Evolutionary conservation across 176 grass and related monocot genomes (phyloP), one percentile per base, ranked within the genome.

Genomic region (Thinopyrum elongatum): DNA sequence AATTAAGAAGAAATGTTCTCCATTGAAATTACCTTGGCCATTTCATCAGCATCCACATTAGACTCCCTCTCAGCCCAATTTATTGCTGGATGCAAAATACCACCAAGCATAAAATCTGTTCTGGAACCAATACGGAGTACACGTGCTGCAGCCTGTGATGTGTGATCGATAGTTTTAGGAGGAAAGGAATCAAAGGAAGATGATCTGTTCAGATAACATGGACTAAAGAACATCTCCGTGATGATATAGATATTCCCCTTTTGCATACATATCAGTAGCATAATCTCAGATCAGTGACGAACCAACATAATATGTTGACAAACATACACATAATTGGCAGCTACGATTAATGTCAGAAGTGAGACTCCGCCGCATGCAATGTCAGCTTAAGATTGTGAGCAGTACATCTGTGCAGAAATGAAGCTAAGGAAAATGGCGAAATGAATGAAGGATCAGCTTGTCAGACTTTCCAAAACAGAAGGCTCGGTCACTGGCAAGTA

Each of bases 101-200:
- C 88, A 83, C 85, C 88, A 83, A 97, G 90, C 80, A 89, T 70
- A 87, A 97, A 97, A 83, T 97, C 92, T 73, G 86, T 65, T 72
- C 93, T 94, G 57, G 92, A 97, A 71, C 90, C 88, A 19, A 90
- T 36, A 65, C 92, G 90, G 65, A 90, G 58, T 80, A 91, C 90
- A 68, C 88, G 86, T 85, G 94, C 90, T 9, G 94, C 94, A 49
- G 88, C 94, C 94, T 97, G 92, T 92, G 88, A 92, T 97, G 92
- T 97, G 92, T 92, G 88, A 92, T 97, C 64, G 78, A 85, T 91
- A 88, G 39, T 88, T 91, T 91, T 47, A 88, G 82, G 64, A 33
- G 70, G 78, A 77, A 85, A 82, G 65, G 68, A 88, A 71, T 88
- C 79, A 91, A 88, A 76, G 77, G 64, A 76, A 76, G 63, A 70